Evolutionary conservation across 331 rosid species (phyloP), one percentile per base, ranked within the genome.

Genomic region (Acacia concinna): DNA sequence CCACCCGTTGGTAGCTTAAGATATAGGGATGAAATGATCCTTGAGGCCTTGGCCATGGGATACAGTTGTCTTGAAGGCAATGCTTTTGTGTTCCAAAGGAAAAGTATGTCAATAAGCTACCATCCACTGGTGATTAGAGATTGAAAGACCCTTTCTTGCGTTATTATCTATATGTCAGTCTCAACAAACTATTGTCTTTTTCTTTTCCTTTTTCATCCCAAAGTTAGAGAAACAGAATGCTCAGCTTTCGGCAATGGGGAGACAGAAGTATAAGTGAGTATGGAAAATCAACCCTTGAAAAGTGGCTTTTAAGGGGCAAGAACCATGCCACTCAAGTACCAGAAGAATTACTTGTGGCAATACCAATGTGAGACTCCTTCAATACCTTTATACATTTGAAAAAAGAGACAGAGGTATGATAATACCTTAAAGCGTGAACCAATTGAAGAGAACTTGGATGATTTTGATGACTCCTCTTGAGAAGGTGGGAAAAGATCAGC

Each of bases 351-450:
- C 59, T n/a, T 5, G 59, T 21, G 62, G 62, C 62, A n/a, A 21
- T 5, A 4, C 28, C 62, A 54, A n/a, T n/a, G 62, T 21, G 62
- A 21, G 30, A n/a, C 9, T 21, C 62, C 62, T n/a, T 54, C 62
- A 54, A 52, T 20, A 54, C 62, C 60, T 63, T 43, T n/a, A 49
- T 65, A 49, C 60, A 43, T 47, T 62, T 60, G 52, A n/a, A n/a
- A 56, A 67, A 25, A 8, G 34, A 70, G 17, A 51, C 40, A 12
- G 51, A 79, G 43, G 25, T 5, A 5, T 17, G 51, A 9, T n/a
- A 44, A 46, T 78, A 91, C 96, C 91, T 91, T 91, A 79, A 91
- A 91, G 78, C 91, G 93, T 23, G 96, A 91, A 20, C 96, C 96
- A 72, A 91, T 91, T 83, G 96, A 91, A 11, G 93, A 89, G 84